Conservation (phyloP, 805 yeast genomes). For the Candida piceae region DNA sequence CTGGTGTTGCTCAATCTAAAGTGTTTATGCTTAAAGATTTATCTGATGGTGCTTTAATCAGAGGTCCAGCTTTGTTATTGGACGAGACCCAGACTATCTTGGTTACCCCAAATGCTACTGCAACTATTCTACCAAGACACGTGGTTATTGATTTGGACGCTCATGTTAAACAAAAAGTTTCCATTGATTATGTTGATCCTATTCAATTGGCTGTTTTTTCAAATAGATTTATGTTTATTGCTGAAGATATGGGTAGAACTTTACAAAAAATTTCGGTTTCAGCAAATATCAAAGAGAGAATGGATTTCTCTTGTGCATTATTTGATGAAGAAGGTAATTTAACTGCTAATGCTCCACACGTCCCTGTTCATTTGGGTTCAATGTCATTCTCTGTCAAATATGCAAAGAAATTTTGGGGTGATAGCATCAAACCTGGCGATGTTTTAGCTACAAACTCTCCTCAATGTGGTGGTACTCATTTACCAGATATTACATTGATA, state of each 20-base stretch:
- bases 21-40: slow-evolving; percentile 48
- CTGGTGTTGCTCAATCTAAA: slow-evolving; percentile 21
- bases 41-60: slow-evolving; percentile 42
- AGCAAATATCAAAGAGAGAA: slow-evolving; percentile 43
- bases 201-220: slow-evolving; percentile 40
- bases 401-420: slow-evolving; percentile 35
- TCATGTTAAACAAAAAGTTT: slow-evolving; percentile 32
- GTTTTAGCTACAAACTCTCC: slow-evolving; percentile 40
- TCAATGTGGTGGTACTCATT: slow-evolving; percentile 41
- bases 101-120: slow-evolving; percentile 30
- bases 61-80: slow-evolving; percentile 41
- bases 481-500: slow-evolving; percentile 50
- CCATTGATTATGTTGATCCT: slow-evolving; percentile 37
- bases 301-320: slow-evolving; percentile 45
- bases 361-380: slow-evolving; percentile 45
- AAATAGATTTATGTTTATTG: slow-evolving; percentile 46
- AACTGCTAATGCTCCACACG: slow-evolving; percentile 43
- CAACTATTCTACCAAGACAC: slow-evolving; percentile 32
- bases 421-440: slow-evolving; percentile 37
- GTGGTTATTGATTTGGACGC: slow-evolving; percentile 24
- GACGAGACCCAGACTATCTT: slow-evolving; percentile 35
- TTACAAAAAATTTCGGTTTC: slow-evolving; percentile 39
- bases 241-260: slow-evolving; percentile 44
- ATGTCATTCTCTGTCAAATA: slow-evolving; percentile 39
- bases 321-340: slow-evolving; percentile 41